phyloP scores from a whole-genome alignment of 352 stramenopile genomes.

The Pythium grandisporangium region DNA sequence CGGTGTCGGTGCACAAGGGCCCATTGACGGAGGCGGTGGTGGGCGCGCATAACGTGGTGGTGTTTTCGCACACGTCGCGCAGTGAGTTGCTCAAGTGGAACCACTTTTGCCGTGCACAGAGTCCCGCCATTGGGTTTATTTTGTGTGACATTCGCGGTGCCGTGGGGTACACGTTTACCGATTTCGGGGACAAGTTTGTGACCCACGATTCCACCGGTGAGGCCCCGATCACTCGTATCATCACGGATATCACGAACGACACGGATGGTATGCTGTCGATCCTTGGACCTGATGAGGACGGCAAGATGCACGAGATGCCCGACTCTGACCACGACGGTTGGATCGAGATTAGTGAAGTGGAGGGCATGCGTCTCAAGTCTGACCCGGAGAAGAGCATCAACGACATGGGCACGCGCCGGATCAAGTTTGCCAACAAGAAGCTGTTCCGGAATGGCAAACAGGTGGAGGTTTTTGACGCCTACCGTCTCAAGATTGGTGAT shows the following conservation, averaged over 20 bases:
- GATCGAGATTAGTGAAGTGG: conserved; percentile 79
- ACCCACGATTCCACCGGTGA: conserved; percentile 75
- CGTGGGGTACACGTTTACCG: conserved; percentile 75
- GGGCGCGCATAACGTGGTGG: conserved; percentile 75
- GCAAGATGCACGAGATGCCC: conserved; percentile 85
- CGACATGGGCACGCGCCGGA: conserved; percentile 56
- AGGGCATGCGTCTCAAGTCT: conserved; percentile 58
- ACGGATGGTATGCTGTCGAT: conserved; percentile 66
- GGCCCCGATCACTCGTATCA: conserved; percentile 79
- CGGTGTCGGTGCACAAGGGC: conserved; percentile 63
- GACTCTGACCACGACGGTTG: conserved; percentile 81
- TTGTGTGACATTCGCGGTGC: conserved; percentile 65
- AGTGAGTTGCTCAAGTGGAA: conserved; percentile 85
- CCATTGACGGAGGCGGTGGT: conserved; percentile 53
- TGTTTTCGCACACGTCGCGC: conserved; percentile 75
- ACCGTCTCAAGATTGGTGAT: conserved; percentile 74
- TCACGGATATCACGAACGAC: conserved; percentile 82
- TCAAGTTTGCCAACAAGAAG: conserved; percentile 82
- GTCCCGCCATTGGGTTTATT: conserved; percentile 75
- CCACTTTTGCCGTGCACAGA: conserved; percentile 77
- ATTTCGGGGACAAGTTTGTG: conserved; percentile 71
- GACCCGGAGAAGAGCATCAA: conserved; percentile 70
- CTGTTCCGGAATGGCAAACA: conserved; percentile 81
- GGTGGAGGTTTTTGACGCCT: conserved; percentile 79
- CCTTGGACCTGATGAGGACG: conserved; percentile 73